Percentiles rank a stretch among this genome's conserved stretches.
These are phyloP conservation scores for Pseudogymnoascus sp. DNA, from an alignment of 2,329 filamentous ascomycete genomes.

Conservation along the genomic window DNA sequence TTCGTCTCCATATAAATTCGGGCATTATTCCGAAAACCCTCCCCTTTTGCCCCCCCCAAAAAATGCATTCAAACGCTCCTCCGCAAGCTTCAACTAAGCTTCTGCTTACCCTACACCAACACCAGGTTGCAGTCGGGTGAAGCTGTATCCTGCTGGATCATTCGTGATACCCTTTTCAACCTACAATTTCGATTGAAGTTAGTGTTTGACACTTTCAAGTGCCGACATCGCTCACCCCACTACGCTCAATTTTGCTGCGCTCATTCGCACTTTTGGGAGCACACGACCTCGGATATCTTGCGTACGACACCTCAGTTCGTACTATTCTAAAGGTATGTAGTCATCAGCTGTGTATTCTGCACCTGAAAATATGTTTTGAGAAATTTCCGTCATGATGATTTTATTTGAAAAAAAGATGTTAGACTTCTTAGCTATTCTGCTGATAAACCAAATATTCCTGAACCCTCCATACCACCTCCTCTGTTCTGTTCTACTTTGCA, in stretches of 20 bases:
- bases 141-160: background rate
- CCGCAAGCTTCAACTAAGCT: conserved; percentile 1
- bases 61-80: conserved; percentile 4
- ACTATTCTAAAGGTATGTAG: background rate
- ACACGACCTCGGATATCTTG: conserved; percentile 1
- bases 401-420: conserved; percentile 31
- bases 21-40: conserved; percentile 1
- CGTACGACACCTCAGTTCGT: conserved; percentile 1
- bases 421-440: conserved; percentile 32
- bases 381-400: conserved; percentile 20
- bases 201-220: background rate
- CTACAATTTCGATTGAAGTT: conserved; percentile 6
- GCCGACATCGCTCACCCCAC: conserved; percentile 5
- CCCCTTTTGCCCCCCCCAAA: conserved; percentile 1
- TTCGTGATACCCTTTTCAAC: background rate
- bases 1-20: conserved; percentile 8
- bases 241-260: background rate
- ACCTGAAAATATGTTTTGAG: background rate
- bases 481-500: background rate
- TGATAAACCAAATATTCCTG: conserved; percentile 22
- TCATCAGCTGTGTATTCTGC: background rate
- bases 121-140: conserved; percentile 5
- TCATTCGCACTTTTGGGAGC: background rate
- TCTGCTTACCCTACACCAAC: conserved; percentile 1
- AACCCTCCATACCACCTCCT: conserved; percentile 13